Evolutionary conservation across 352 stramenopile genomes (phyloP), one percentile per base, ranked within the genome.

Genomic region (Phytophthora sp.): DNA sequence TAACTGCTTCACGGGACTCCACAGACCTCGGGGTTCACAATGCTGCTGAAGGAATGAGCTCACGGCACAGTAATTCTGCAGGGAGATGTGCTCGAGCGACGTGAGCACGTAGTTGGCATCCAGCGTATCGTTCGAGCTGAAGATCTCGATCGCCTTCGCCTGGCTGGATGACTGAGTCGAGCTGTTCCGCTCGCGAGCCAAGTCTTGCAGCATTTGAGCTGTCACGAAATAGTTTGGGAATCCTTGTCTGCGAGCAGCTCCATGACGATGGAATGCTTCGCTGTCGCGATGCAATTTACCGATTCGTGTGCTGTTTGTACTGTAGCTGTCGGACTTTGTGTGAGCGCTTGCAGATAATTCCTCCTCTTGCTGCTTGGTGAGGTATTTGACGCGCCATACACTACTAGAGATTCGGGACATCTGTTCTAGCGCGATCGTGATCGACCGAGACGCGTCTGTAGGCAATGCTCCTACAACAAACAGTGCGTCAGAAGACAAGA

Each of bases 71-170:
- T 70, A 80, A 55, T 92, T 92, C 35, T 90, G 84, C 2, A 74
- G 66, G 4, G 67, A 64, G 24, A 90, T 76, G 11, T 88, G 39
- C 8, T 63, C 65, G 4, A 74, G 74, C 0, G 81, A 76, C 6
- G 81, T 73, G 24, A 92, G 66, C 45, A 91, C 83, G 59, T 90
- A 91, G 68, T 91, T 91, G 42, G 81, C 69, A 63, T 91, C 77
- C 18, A 86, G 35, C n/a, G 81, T 86, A 35, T 84, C 69, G n/a
- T 78, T 86, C 6, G 76, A 67, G 47, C 63, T 75, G 45, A 87
- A 91, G 29, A 88, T 50, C 29, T 86, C 71, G 15, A 91, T 66
- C 4, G 73, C 27, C 8, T 56, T 63, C 11, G 16, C 33, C n/a
- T 41, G 79, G 18, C 77, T 60, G 15, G 66, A 73, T 1, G 69